phyloP scores from a whole-genome alignment of 176 grass and related monocot species.

The Oropetium thomaeum region DNA sequence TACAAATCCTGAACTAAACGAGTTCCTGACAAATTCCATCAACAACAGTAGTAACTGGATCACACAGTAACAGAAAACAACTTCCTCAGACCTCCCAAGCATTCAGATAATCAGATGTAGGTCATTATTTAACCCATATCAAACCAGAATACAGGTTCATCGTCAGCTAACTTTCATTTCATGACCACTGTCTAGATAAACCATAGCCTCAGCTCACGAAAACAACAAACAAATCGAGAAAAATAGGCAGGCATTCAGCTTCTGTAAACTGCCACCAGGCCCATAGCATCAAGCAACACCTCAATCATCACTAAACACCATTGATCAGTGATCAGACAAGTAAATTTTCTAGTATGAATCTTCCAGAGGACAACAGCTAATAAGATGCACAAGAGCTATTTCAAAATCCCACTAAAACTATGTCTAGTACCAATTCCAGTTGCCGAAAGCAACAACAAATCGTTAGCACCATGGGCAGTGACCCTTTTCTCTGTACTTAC shows the following conservation, averaged over 20 bases:
- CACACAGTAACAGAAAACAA: not conserved
- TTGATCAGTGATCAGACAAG: not conserved
- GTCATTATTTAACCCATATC: no score
- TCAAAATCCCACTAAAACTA: not conserved
- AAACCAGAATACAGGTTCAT: no score
- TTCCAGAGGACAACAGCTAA: not conserved
- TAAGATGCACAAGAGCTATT: no score
- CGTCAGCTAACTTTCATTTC: not conserved
- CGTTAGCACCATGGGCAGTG: not conserved
- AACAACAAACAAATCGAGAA: not conserved
- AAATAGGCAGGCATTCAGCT: not conserved
- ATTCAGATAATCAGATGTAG: no score
- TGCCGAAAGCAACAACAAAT: not conserved
- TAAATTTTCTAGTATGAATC: not conserved
- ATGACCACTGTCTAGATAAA: not conserved
- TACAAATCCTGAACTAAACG: no score
- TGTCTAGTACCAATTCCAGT: not conserved
- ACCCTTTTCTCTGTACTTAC: not conserved
- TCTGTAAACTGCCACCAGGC: not conserved
- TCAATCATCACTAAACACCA: not conserved
- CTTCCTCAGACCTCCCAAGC: not conserved
- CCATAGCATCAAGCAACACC: not conserved
- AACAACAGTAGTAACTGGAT: not conserved
- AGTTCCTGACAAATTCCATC: no score
- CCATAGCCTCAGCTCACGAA: not conserved